Conservation (phyloP, 176 grass and related monocot genomes). For the Oryza punctata region DNA sequence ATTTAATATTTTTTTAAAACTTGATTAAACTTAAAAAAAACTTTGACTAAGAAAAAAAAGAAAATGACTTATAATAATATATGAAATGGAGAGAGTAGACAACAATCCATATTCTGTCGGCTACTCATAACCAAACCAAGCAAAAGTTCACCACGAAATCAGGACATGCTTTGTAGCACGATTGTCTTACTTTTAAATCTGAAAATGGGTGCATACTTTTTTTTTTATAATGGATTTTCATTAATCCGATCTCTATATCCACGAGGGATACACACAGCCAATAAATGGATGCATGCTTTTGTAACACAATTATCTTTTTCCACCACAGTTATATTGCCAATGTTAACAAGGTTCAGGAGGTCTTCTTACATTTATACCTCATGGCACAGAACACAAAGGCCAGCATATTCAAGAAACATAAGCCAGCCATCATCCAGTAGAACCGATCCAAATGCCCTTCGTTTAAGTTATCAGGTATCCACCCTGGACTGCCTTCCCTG, state of each 20-base stretch:
- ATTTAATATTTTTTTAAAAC: too few relatives aligned
- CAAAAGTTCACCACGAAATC: neutral
- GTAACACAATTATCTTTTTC: neutral
- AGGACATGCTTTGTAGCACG: neutral
- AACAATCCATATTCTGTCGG: neutral
- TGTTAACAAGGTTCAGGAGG: slow-evolving; percentile 10
- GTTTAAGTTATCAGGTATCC: slow-evolving; percentile 72
- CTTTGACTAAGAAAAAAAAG: too few relatives aligned
- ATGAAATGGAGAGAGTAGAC: neutral
- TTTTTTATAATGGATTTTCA: too few relatives aligned
- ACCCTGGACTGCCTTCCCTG: slow-evolving; percentile 48
- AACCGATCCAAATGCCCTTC: slow-evolving; percentile 68
- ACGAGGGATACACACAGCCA: too few relatives aligned
- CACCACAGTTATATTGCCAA: neutral
- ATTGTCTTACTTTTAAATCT: neutral
- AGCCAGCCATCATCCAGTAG: slow-evolving; percentile 54
- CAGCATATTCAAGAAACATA: slow-evolving; percentile 46
- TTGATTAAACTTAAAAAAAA: too few relatives aligned
- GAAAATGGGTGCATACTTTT: neutral
- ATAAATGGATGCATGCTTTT: neutral
- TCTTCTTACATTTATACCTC: slow-evolving; percentile 51
- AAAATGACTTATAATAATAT: too few relatives aligned
- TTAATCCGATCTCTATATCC: too few relatives aligned
- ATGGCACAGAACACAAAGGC: slow-evolving; percentile 44
- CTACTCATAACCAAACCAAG: neutral